A percentile compares a stretch with the other conserved stretches of the same genome.
Conservation (phyloP, 2,329 filamentous ascomycete species). For the Botryosphaeria dothidea region DNA sequence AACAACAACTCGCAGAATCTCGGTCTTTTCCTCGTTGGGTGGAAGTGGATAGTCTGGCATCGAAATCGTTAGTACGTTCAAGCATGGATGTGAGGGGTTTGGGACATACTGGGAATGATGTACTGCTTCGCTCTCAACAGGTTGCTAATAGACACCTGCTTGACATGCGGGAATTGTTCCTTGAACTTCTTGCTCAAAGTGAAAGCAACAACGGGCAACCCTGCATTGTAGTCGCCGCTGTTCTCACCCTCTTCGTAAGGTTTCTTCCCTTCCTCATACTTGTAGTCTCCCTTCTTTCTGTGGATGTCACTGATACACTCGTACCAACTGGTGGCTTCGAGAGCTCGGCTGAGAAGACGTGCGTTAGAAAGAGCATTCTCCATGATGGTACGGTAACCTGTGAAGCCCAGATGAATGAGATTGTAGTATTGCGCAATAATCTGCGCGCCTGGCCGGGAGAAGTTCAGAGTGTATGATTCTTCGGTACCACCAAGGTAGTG, state of each 20-base stretch:
- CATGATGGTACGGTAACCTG: slow-evolving; percentile 65
- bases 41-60: slow-evolving; percentile 63
- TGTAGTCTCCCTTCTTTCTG: slow-evolving; percentile 52
- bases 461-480: slow-evolving; percentile 71
- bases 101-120: slow-evolving; percentile 63
- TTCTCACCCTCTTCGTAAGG: slow-evolving; percentile 51
- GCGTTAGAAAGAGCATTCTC: slow-evolving; percentile 68
- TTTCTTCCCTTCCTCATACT: slow-evolving; percentile 44
- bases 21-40: slow-evolving; percentile 60
- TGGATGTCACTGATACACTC: slow-evolving; percentile 63
- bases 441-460: slow-evolving; percentile 69
- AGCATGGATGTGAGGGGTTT: background rate
- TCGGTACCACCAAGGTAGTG: slow-evolving; percentile 73
- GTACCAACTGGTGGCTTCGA: slow-evolving; percentile 69
- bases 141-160: slow-evolving; percentile 64
- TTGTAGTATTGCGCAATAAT: slow-evolving; percentile 74
- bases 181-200: slow-evolving; percentile 63
- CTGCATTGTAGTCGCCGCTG: slow-evolving; percentile 63
- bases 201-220: slow-evolving; percentile 70
- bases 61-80: background rate
- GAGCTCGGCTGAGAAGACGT: slow-evolving; percentile 60
- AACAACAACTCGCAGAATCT: slow-evolving; percentile 69
- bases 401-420: slow-evolving; percentile 68
- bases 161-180: slow-evolving; percentile 61
- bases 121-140: slow-evolving; percentile 67